Evolutionary conservation across 805 yeast genomes (phyloP).

Genomic region (Candida khao-thaluensis): DNA sequence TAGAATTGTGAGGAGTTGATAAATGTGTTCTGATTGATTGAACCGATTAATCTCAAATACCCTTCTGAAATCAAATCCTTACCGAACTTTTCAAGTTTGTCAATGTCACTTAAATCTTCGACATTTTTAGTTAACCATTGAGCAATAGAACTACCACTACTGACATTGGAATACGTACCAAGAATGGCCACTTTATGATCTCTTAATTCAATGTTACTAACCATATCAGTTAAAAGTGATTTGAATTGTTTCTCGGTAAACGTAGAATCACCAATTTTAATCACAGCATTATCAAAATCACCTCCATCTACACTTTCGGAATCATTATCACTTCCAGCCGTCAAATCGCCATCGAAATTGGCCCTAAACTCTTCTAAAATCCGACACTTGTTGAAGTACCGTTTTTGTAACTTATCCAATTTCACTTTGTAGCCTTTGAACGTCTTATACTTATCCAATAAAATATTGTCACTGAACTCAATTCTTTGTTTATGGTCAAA

Average conservation of each 20-base stretch:
- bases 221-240: constrained; percentile 34
- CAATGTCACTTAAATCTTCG: constrained; percentile 46
- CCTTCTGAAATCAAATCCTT: constrained; percentile 66
- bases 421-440: constrained; percentile 47
- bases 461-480: constrained; percentile 54
- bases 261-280: constrained; percentile 32
- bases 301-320: constrained; percentile 23
- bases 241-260: constrained; percentile 31
- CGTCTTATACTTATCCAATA: constrained; percentile 50
- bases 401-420: constrained; percentile 60
- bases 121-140: constrained; percentile 54
- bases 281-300: constrained; percentile 20
- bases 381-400: constrained; percentile 76
- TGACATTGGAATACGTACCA: constrained; percentile 63
- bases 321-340: constrained; percentile 22
- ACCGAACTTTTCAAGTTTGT: constrained; percentile 68
- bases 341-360: constrained; percentile 45
- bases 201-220: constrained; percentile 45
- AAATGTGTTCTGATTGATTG: constrained; percentile 52
- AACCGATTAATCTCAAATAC: constrained; percentile 63
- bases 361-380: constrained; percentile 63
- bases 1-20: constrained; percentile 71
- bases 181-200: constrained; percentile 65
- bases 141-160: constrained; percentile 60
- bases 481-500: constrained; percentile 68